These are phyloP conservation scores for Hypoxylon fragiforme DNA, from an alignment of 495 filamentous ascomycete genomes.

Conservation along the genomic window DNA sequence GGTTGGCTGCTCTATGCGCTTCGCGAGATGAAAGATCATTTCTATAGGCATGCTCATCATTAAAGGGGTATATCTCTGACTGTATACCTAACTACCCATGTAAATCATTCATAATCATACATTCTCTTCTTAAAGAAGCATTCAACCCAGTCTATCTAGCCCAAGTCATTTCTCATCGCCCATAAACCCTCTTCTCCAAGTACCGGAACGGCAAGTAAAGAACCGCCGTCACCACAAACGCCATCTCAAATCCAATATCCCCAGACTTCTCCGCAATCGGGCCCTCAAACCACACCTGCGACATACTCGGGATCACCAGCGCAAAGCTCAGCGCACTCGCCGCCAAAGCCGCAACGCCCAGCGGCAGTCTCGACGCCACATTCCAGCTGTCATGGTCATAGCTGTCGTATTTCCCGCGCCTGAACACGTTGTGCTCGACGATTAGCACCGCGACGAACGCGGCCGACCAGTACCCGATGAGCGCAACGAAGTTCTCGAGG, in stretches of 20 bases:
- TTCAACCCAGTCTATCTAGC: too few species aligned
- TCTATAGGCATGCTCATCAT: too few species aligned
- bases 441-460: constrained; percentile 55
- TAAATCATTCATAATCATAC: too few species aligned
- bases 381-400: constrained; percentile 56
- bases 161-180: too few species aligned
- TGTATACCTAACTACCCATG: too few species aligned
- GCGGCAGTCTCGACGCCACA: constrained; percentile 47
- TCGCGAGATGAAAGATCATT: too few species aligned
- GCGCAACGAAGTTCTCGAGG: constrained; percentile 56
- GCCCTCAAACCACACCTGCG: constrained; percentile 58
- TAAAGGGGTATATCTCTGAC: too few species aligned
- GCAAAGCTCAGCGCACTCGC: constrained; percentile 45
- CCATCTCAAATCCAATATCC: constrained; percentile 63
- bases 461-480: constrained; percentile 61
- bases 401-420: constrained; percentile 35
- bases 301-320: constrained; percentile 58
- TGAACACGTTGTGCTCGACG: constrained; percentile 54
- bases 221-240: constrained; percentile 51
- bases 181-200: constrained; percentile 42
- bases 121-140: too few species aligned
- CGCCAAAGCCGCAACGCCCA: constrained; percentile 51
- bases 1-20: too few species aligned
- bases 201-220: constrained; percentile 52
- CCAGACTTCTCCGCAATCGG: constrained; percentile 58